A percentile compares a stretch with the other conserved stretches of the same genome.
Evolutionary conservation across 805 yeast species (phyloP).

Genomic region (Suhomyces sp.): DNA sequence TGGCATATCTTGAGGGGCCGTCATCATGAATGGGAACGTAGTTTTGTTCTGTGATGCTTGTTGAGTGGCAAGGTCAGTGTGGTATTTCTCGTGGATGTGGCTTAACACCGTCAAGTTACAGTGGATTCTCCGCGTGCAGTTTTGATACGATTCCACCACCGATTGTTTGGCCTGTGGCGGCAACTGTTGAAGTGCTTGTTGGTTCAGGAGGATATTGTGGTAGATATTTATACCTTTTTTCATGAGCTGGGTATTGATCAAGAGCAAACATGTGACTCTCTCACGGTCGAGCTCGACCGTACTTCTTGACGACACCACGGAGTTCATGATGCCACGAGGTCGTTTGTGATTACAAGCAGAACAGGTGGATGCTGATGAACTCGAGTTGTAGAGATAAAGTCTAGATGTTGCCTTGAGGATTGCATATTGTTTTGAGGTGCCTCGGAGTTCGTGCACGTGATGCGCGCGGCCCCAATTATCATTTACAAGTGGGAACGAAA

Average conservation of each 20-base stretch:
- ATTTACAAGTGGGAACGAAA: too few species aligned
- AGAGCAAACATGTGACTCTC: slow-evolving; percentile 40
- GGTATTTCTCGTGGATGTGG: slow-evolving; percentile 39
- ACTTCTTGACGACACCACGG: slow-evolving; percentile 5
- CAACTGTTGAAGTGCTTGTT: slow-evolving; percentile 30
- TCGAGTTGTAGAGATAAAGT: too few species aligned
- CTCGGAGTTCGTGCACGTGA: too few species aligned
- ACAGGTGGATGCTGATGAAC: too few species aligned
- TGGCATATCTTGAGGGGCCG: slow-evolving; percentile 57
- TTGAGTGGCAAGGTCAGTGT: slow-evolving; percentile 27
- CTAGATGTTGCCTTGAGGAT: too few species aligned
- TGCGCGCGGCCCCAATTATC: too few species aligned
- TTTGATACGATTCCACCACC: slow-evolving; percentile 37
- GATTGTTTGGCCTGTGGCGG: slow-evolving; percentile 31
- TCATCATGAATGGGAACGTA: slow-evolving; percentile 49
- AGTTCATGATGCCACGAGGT: slow-evolving; percentile 8
- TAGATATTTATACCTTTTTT: slow-evolving; percentile 40
- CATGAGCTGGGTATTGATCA: slow-evolving; percentile 44
- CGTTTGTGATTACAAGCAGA: too few species aligned
- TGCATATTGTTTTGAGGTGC: too few species aligned
- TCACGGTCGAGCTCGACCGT: slow-evolving; percentile 35
- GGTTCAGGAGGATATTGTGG: slow-evolving; percentile 35
- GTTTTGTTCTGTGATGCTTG: slow-evolving; percentile 26
- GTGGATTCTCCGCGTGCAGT: slow-evolving; percentile 41
- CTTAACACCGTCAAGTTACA: slow-evolving; percentile 42